Conservation (phyloP, 164 flowering plant species). For the Warburgia ugandensis region DNA sequence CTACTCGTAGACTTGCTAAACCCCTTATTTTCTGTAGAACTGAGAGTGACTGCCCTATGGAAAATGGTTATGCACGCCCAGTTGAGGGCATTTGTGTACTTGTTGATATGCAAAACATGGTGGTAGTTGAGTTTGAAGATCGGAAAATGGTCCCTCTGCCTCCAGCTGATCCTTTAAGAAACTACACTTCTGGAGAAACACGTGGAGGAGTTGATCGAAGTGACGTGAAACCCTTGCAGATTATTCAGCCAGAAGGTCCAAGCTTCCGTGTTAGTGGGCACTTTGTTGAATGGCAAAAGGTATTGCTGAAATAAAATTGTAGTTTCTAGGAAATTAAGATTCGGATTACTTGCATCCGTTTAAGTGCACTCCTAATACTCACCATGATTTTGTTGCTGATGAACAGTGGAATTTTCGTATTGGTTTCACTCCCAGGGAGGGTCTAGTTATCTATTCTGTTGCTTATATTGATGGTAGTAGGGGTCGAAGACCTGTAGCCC, state of each 20-base stretch:
- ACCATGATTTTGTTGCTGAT: constrained; percentile 5
- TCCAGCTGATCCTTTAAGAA: constrained; percentile 90
- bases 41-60: constrained; percentile 95
- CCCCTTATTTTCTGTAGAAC: constrained; percentile 93
- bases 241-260: constrained; percentile 92
- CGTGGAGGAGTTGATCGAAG: constrained; percentile 92
- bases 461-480: constrained; percentile 90
- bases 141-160: constrained; percentile 87
- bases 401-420: constrained; percentile 87
- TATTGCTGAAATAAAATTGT: constrained; percentile 8
- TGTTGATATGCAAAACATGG: constrained; percentile 93
- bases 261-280: constrained; percentile 80
- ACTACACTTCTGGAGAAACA: constrained; percentile 76
- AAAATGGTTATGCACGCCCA: constrained; percentile 95
- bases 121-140: constrained; percentile 76
- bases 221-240: constrained; percentile 83
- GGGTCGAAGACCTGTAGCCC: constrained; percentile 84
- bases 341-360: too few species aligned
- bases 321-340: neutral
- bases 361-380: neutral
- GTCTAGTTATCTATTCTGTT: constrained; percentile 77
- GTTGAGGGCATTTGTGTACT: constrained; percentile 81
- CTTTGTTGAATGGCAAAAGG: constrained; percentile 93
- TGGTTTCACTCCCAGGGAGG: constrained; percentile 88
- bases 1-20: constrained; percentile 78